Conservation (phyloP, 2,329 filamentous ascomycete species). For the Colletotrichum cereale region DNA sequence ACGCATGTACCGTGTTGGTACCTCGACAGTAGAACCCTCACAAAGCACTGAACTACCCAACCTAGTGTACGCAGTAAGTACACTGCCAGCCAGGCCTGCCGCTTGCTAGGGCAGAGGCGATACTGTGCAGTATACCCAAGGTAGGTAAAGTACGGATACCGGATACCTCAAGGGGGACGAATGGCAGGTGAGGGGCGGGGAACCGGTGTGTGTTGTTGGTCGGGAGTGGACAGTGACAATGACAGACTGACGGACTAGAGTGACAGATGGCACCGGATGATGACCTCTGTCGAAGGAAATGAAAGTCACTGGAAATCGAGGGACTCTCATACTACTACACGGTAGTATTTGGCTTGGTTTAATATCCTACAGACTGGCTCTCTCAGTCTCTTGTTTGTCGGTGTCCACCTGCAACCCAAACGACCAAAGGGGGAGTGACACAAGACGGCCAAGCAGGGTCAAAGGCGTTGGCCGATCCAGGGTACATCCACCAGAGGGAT, state of each 20-base stretch:
- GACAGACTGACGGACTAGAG: background rate
- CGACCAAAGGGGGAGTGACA: background rate
- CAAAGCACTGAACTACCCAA: background rate
- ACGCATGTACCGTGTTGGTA: constrained; percentile 15
- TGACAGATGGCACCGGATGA: constrained; percentile 14
- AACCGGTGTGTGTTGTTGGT: background rate
- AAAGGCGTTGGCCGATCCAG: background rate
- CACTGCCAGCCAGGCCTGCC: constrained; percentile 18
- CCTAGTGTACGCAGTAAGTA: background rate
- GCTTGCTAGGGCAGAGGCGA: constrained; percentile 7
- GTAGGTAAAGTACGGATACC: background rate
- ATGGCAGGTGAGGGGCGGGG: constrained; percentile 33
- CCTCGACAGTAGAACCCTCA: constrained; percentile 6
- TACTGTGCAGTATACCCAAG: background rate
- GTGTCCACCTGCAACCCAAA: background rate
- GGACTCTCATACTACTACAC: background rate
- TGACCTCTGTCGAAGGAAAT: background rate
- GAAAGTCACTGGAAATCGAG: background rate
- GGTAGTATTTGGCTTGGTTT: background rate
- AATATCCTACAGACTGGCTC: background rate
- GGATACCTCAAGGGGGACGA: background rate
- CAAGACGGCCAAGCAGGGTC: background rate
- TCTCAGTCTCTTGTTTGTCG: background rate
- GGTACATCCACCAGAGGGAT: background rate
- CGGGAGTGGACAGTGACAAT: too few relatives aligned